Evolutionary conservation across 2,329 filamentous ascomycete genomes (phyloP).

Genomic region (Exophiala phaeomuriformis): DNA sequence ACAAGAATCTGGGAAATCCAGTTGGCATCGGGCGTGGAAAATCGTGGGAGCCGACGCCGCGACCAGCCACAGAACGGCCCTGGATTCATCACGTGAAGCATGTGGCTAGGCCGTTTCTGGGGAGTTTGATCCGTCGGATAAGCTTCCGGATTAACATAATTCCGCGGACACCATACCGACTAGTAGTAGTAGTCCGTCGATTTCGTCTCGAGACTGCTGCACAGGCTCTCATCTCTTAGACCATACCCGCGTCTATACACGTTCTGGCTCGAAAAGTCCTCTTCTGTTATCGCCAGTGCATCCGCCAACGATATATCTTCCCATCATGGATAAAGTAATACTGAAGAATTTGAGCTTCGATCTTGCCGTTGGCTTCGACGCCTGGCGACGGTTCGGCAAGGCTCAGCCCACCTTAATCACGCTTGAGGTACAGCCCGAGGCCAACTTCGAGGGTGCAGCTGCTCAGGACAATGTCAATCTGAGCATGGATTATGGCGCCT

Average conservation of each 20-base stretch:
- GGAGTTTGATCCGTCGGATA: not conserved
- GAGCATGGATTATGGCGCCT: slow-evolving; percentile 43
- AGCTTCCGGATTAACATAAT: not conserved
- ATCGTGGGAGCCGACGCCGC: not conserved
- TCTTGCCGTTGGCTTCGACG: slow-evolving; percentile 38
- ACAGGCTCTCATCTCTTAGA: too few species aligned
- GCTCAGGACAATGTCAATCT: slow-evolving; percentile 39
- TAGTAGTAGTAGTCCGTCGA: too few species aligned
- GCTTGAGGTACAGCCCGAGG: slow-evolving; percentile 39
- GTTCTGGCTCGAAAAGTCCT: too few species aligned
- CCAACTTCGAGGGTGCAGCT: slow-evolving; percentile 35
- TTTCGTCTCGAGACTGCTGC: not conserved
- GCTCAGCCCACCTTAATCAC: slow-evolving; percentile 40
- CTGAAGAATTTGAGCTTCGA: slow-evolving; percentile 41
- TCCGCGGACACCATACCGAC: too few species aligned
- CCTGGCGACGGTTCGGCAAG: slow-evolving; percentile 41
- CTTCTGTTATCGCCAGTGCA: not conserved
- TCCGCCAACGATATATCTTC: too few species aligned
- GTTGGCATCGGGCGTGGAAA: not conserved
- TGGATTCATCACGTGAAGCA: slow-evolving; percentile 9
- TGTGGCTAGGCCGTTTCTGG: not conserved
- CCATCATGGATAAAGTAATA: slow-evolving; percentile 24
- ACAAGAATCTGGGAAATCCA: not conserved
- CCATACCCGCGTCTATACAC: too few species aligned
- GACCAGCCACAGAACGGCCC: slow-evolving; percentile 6